Base-by-base conservation (phyloP, 805 yeast species). In the Tetrapisispora nanseiensis region DNA sequence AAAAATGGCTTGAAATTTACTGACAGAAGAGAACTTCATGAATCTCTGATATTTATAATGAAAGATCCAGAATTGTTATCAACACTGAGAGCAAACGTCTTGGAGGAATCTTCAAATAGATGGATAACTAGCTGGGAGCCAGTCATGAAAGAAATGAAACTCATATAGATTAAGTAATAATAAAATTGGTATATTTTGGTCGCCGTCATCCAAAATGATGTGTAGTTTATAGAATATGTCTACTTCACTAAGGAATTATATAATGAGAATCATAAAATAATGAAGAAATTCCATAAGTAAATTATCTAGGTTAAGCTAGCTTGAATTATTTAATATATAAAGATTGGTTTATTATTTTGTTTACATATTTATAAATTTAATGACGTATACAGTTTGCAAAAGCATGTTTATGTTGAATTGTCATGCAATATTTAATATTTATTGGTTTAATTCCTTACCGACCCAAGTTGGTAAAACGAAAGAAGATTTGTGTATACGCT, bases 391-490 rank as follows among this genome's bases (percentile, higher is more conserved):
- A 35, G 28, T 35, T 24, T 35, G 26, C 38, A 35, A 35, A 33
- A 32, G 21, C 19, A 32, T 19, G 13, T 32, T 18, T 7, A 18
- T 15, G 19, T 7, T 32, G 9, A 19, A 18, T n/a, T n/a, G n/a
- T n/a, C n/a, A n/a, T n/a, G n/a, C 32, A 29, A 9, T 9, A 29
- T 16, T n/a, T n/a, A 19, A n/a, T n/a, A 29, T 29, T 13, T 32
- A 39, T 22, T 40, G 19, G 24, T 66, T 58, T 46, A 75, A 60
- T 52, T 68, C 76, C 49, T 65, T 67, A 50, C 76, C 71, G 46
- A 95, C 97, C 80, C 90, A 90, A 51, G 79, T 87, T 54, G 97
- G 98, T 62, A 92, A 73, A 46, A 87, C 84, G 57, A 87, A 90
- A 16, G 95, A 76, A 37, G 97, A 95, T 59, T 71, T 74, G 67